Base-by-base conservation (phyloP, 2,329 filamentous ascomycete species). In the Colletotrichum noveboracense region DNA sequence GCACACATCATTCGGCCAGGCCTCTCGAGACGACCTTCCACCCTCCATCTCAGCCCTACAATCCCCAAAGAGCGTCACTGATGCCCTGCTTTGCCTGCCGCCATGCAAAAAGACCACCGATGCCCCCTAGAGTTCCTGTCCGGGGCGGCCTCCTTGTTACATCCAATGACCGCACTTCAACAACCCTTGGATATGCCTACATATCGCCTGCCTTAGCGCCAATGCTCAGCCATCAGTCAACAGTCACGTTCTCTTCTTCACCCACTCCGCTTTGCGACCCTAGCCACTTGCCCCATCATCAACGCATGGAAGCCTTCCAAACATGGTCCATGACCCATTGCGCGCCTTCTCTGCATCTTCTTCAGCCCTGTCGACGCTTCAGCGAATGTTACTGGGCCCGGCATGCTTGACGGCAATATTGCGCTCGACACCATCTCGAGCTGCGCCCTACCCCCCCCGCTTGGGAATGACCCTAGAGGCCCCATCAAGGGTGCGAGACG, bases 1-100 rank as follows among this genome's bases (percentile, higher is more conserved):
- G 73, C 73, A 60, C 58, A 65, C 73, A 48, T 68, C 64, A n/a
- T 34, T 32, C 36, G 16, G 32, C 14, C 26, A 36, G 60, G 56
- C 32, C 60, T 14, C 24, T 65, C 70, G 18, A 66, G 21, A 67
- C 24, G 21, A 36, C 21, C 16, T 65, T 38, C 13, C 61, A 38
- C 66, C 66, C 74, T 56, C 66, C 74, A 76, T 70, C 66, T 75
- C 74, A 76, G 74, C 74, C 74, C 74, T 76, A 76, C 56, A 52
- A 61, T 13, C 8, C 43, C 60, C 65, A 62, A 18, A 62, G 38
- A 58, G 28, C 24, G 21, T 28, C 38, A 24, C 21, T 14, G 48
- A 26, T 30, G 30, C 62, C 52, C 26, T 56, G 36, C 32, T 43
- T 65, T 61, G 67, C 67, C 18, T 70, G 65, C 60, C 55, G 70